Conservation (phyloP, 441 rosid genomes). For the Arabidopsis lyrata region DNA sequence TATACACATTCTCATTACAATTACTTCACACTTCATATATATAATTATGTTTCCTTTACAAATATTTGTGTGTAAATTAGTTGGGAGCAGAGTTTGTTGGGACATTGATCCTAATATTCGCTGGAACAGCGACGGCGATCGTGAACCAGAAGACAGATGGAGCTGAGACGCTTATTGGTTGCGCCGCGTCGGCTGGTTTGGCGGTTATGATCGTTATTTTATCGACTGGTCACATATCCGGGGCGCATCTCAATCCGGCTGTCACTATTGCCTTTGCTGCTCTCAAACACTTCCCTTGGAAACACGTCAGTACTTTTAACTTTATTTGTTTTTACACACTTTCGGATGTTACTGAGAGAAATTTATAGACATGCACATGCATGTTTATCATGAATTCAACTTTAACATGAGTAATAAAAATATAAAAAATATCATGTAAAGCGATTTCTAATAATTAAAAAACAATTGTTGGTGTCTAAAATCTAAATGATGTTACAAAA, state of each 20-base stretch:
- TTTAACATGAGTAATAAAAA: background rate
- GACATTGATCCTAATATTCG: conserved; percentile 78
- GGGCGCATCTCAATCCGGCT: conserved; percentile 93
- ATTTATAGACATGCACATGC: conserved; percentile 39
- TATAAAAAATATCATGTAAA: background rate
- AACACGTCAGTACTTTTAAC: conserved; percentile 54
- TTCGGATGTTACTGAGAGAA: conserved; percentile 13
- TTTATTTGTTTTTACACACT: background rate
- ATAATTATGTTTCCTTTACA: too few relatives aligned
- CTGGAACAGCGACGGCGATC: conserved; percentile 81
- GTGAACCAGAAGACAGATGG: conserved; percentile 88
- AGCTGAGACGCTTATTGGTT: conserved; percentile 76
- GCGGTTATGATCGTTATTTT: conserved; percentile 84
- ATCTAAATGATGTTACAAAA: background rate
- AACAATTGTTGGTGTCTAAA: background rate
- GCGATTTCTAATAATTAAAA: background rate
- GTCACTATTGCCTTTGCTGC: conserved; percentile 86
- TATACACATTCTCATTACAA: background rate
- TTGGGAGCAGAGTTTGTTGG: conserved; percentile 95
- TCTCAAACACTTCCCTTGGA: conserved; percentile 90
- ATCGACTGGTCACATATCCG: conserved; percentile 91
- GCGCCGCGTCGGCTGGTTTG: conserved; percentile 76
- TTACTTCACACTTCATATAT: background rate
- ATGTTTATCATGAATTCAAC: background rate
- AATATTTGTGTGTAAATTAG: conserved; percentile 52